Conservation (phyloP, 1,284 basidiomycete genomes). For the Porogramme epimiltina region DNA sequence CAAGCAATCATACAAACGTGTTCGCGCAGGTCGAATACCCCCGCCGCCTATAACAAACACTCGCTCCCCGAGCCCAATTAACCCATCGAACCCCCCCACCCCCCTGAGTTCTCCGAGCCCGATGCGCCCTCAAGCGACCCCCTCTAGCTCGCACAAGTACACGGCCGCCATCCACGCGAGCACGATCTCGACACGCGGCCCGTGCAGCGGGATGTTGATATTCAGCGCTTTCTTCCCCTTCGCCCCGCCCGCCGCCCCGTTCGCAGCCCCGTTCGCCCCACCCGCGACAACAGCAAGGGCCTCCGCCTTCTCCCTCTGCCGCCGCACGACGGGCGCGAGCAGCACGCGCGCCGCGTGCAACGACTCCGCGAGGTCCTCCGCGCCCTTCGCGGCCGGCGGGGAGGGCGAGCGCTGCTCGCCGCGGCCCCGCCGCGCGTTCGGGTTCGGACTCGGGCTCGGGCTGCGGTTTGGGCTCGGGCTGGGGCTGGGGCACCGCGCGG, state of each 20-base stretch:
- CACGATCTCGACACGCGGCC: constrained; percentile 79
- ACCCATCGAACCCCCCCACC: too few relatives aligned
- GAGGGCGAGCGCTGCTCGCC: constrained; percentile 22
- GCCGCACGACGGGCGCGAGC: constrained; percentile 62
- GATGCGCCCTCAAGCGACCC: too few relatives aligned
- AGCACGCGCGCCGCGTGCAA: constrained; percentile 70
- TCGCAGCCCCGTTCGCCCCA: neutral
- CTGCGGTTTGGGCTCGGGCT: neutral
- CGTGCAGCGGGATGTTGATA: constrained; percentile 81
- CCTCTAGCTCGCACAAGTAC: constrained; percentile 70
- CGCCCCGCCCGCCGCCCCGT: constrained; percentile 21
- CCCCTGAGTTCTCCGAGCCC: too few relatives aligned
- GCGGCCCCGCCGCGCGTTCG: neutral
- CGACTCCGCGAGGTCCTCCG: constrained; percentile 39
- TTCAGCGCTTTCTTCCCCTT: constrained; percentile 51
- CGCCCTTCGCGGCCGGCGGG: constrained; percentile 3
- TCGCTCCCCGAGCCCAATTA: too few relatives aligned
- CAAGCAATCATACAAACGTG: too few relatives aligned
- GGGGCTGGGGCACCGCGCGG: neutral
- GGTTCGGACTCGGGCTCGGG: constrained; percentile 18
- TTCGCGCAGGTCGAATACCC: too few relatives aligned
- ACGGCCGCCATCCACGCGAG: constrained; percentile 81
- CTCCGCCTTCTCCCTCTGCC: constrained; percentile 57
- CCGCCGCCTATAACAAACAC: too few relatives aligned
- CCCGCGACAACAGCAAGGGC: constrained; percentile 47